Percentiles rank a stretch among this genome's conserved stretches.
Evolutionary conservation across 805 yeast species (phyloP).

Genomic region (Hanseniaspora nectarophila): DNA sequence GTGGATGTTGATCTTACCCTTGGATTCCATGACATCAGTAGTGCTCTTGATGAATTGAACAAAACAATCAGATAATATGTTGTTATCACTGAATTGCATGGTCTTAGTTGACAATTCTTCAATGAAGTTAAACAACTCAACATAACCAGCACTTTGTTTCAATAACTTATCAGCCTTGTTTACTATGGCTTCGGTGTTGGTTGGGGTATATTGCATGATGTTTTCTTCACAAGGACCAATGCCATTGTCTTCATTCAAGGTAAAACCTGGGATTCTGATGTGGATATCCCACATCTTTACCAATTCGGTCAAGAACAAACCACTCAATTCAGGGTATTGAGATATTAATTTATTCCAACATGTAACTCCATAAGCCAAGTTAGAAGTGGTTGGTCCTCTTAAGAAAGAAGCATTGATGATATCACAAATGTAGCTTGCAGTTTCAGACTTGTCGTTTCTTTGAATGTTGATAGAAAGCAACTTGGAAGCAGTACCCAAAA

Average conservation of each 20-base stretch:
- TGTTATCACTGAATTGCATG: constrained; percentile 5
- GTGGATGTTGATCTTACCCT: not conserved
- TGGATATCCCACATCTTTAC: constrained; percentile 58
- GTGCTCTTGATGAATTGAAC: constrained; percentile 3
- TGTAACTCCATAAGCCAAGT: constrained; percentile 37
- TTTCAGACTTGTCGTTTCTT: not conserved
- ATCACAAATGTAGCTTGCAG: constrained; percentile 1
- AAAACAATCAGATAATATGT: constrained; percentile 6
- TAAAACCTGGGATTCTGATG: constrained; percentile 52
- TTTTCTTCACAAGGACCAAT: constrained; percentile 46
- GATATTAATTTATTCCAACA: constrained; percentile 72
- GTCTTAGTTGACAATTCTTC: constrained; percentile 3
- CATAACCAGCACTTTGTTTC: not conserved
- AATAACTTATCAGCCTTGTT: constrained; percentile 33
- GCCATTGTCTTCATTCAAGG: constrained; percentile 34
- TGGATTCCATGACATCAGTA: not conserved
- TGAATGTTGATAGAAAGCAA: not conserved
- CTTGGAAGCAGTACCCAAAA: constrained; percentile 1
- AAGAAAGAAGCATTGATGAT: constrained; percentile 9
- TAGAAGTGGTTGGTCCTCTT: not conserved
- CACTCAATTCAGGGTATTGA: constrained; percentile 47
- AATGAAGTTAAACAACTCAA: constrained; percentile 2
- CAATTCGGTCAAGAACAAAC: constrained; percentile 56
- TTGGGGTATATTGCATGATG: constrained; percentile 82
- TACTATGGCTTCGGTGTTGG: constrained; percentile 49